Base-by-base conservation (phyloP, 208 protist species). In the Trypanosoma melophagium region DNA sequence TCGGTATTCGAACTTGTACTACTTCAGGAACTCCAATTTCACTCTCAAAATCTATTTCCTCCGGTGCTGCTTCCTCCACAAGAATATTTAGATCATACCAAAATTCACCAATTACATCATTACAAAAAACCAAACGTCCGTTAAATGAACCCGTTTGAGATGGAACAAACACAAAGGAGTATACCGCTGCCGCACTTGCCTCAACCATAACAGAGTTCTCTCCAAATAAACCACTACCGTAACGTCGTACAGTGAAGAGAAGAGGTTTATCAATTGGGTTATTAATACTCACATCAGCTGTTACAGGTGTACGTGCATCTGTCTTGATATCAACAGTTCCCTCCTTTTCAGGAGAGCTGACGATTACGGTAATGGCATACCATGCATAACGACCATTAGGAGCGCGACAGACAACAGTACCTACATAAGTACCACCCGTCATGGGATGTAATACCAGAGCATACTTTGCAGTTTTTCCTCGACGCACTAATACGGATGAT, bases 41-140 rank as follows among this genome's bases (percentile, higher is more conserved):
- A 49, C 82, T 87, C 25, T 74, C 63, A 59, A 97, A 85, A 28
- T 58, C 52, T 64, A 97, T 74, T 31, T 79, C 76, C 69, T 94
- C 88, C 22, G 94, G 77, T 40, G 60, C 69, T 17, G 92, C 69
- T 64, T 86, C 80, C 54, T 83, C 80, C 13, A 90, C 93, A 31
- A 76, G 73, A 74, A 98, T 89, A 53, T 65, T 49, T 50, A 98
- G 71, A 67, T 93, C 83, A 59, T 97, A 98, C 96, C 93, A 97
- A 67, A 96, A 98, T 83, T 98, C 93, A n/a, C 96, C 96, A 1
- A 88, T 77, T 17, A 77, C 82, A 19, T 93, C 79, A 75, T 92
- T 97, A 76, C 80, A 83, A 63, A 98, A 97, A 24, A 87, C 80
- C 28, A 98, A 66, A 0, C 81, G 71, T 12, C 93, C 94, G 14